Evolutionary conservation across 169 alveolate species (phyloP).

Genomic region (Ichthyophthirius multifiliis): DNA sequence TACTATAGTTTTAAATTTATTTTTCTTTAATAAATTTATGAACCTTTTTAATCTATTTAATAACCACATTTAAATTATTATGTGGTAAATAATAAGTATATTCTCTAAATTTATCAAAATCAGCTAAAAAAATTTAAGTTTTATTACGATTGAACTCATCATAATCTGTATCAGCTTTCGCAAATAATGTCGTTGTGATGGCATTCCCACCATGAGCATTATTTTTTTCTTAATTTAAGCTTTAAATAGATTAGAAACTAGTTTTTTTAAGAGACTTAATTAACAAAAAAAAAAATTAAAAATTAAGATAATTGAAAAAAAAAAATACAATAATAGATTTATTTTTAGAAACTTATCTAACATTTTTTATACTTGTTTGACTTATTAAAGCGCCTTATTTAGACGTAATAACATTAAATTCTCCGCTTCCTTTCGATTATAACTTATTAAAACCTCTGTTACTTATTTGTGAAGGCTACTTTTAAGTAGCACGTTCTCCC

Average conservation of each 20-base stretch:
- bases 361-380: neutral
- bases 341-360: neutral
- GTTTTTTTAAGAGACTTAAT: neutral
- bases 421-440: neutral
- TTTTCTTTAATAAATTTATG: neutral
- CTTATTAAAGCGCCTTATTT: neutral
- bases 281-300: neutral
- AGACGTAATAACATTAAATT: neutral
- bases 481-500: neutral
- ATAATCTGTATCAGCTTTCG: neutral
- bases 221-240: neutral
- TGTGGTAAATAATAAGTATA: neutral
- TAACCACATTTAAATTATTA: neutral
- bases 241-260: neutral
- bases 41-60: neutral
- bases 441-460: neutral
- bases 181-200: no score
- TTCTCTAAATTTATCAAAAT: neutral
- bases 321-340: neutral
- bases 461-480: neutral
- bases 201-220: neutral
- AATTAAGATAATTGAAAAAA: neutral
- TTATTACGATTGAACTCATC: neutral
- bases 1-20: neutral
- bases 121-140: neutral